Evolutionary conservation across 768 basidiomycete species (phyloP), one percentile per base, ranked within the genome.

Genomic region (Rossbeevera mucosa): DNA sequence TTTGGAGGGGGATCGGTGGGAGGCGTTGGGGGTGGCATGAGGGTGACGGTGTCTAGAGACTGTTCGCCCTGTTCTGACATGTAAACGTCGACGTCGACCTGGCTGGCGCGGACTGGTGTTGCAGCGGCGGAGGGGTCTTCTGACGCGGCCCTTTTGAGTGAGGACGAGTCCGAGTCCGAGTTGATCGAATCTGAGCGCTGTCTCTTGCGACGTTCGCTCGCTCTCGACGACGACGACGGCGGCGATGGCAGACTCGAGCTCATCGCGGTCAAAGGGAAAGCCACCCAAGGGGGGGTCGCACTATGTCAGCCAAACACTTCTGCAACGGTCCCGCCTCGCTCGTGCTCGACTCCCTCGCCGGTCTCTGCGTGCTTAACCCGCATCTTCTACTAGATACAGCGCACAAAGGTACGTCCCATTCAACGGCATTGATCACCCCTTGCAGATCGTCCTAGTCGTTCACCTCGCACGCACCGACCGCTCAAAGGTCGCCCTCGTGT

Each of bases 81-180:
- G 69, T 83, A 84, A 12, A 78, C 64, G 71, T 91, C 88, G 69
- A 88, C 81, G 53, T 85, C 86, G n/a, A 36, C 8, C n/a, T 36
- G 33, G 52, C 72, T 67, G 63, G 69, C 69, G 36, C 69, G 57
- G 29, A 59, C 38, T 21, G 61, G 55, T 64, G 71, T 67, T 54
- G 80, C 76, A 36, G 33, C 33, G 52, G 72, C 68, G 54, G 72
- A 68, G 54, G 78, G 76, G 46, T 77, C 82, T 65, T 89, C 86
- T 21, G 90, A 88, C 50, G 80, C 81, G 18, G 88, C 79, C 57
- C 91, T 85, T 74, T 94, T 94, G 55, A 83, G 74, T 25, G 88
- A 91, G 22, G 86, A 83, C 24, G 79, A 80, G 53, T 82, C 80
- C 43, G 88, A 88, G 33, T 33, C n/a, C n/a, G 33, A 33, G n/a